Evolutionary conservation across 2,329 filamentous ascomycete genomes (phyloP), one percentile per base, ranked within the genome.

Genomic region (Sporothrix inflata): DNA sequence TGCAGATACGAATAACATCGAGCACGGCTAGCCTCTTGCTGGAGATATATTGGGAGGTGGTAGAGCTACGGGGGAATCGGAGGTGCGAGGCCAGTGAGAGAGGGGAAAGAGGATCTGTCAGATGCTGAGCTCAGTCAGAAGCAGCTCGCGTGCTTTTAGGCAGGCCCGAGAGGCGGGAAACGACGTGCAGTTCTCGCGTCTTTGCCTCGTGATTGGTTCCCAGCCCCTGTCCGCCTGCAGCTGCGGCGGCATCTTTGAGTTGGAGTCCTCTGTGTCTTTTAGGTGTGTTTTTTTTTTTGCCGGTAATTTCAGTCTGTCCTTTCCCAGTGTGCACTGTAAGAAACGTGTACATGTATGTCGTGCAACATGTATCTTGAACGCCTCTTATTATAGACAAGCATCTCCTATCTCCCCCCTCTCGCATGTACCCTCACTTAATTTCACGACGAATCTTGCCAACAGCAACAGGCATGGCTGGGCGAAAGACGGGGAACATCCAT

Each of bases 171-270:
- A 51, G 24, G 42, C 53, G 53, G 66, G 55, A 34, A 63, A 51
- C 24, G 63, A 67, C 16, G 63, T 67, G 63, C 42, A 51, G 51
- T 27, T 68, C 63, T 72, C 71, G 71, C 71, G 71, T 72, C 66
- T 53, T 65, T 57, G 45, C 55, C 19, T 16, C 65, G 12, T 69
- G 71, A 69, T 69, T 72, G 71, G 66, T 16, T 65, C 63, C 24
- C 24, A 14, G 24, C 42, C 34, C 16, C 16, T 38, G n/a, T 6
- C 42, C 4, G n/a, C 16, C 63, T 67, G 19, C 42, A 21, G 34
- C 8, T 55, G 14, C 34, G 57, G 57, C 11, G 57, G 34, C n/a
- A 38, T 57, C 21, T 24, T 8, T 19, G n/a, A 27, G 7, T 42
- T 45, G 12, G 14, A 65, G 38, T 45, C 21, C 45, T 14, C 12